A percentile compares a stretch with the other conserved stretches of the same genome.
phyloP scores from a whole-genome alignment of 768 basidiomycete genomes.

The Leccinum uliginosum region DNA sequence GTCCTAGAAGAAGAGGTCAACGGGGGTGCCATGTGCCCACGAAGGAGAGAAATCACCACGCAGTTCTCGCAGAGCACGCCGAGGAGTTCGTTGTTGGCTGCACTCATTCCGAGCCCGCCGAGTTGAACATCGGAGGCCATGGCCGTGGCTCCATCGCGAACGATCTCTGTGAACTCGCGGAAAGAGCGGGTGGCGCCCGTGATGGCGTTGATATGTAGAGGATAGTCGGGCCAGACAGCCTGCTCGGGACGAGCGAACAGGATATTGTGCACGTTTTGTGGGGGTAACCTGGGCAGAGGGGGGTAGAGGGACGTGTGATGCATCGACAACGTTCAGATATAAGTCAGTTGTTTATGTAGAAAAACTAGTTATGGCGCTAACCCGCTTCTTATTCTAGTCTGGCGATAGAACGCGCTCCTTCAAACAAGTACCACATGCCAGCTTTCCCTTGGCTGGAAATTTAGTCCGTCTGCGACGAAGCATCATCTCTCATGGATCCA shows the following conservation, averaged over 20 bases:
- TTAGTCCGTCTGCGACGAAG: too few relatives aligned
- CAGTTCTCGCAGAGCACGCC: constrained; percentile 71
- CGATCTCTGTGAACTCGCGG: constrained; percentile 45
- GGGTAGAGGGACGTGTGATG: constrained; percentile 55
- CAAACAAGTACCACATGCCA: too few relatives aligned
- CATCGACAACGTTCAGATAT: too few relatives aligned
- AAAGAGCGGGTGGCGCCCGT: constrained; percentile 45
- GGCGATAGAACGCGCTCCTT: too few relatives aligned
- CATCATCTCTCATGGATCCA: too few relatives aligned
- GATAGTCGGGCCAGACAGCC: constrained; percentile 51
- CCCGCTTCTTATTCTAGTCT: too few relatives aligned
- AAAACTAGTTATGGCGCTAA: too few relatives aligned
- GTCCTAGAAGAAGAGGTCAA: constrained; percentile 38
- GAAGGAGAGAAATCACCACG: constrained; percentile 36
- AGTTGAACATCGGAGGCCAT: constrained; percentile 41
- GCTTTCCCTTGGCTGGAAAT: too few relatives aligned
- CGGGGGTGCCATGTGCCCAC: neutral
- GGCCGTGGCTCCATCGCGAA: constrained; percentile 55
- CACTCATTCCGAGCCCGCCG: constrained; percentile 54
- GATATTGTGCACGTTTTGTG: constrained; percentile 51
- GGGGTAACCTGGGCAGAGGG: constrained; percentile 43
- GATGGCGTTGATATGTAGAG: constrained; percentile 50
- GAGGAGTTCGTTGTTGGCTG: constrained; percentile 50
- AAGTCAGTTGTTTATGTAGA: too few relatives aligned
- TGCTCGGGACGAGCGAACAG: constrained; percentile 54